Evolutionary conservation across 148 eudicot species (phyloP).

Genomic region (Rhododendron kiyosumense): DNA sequence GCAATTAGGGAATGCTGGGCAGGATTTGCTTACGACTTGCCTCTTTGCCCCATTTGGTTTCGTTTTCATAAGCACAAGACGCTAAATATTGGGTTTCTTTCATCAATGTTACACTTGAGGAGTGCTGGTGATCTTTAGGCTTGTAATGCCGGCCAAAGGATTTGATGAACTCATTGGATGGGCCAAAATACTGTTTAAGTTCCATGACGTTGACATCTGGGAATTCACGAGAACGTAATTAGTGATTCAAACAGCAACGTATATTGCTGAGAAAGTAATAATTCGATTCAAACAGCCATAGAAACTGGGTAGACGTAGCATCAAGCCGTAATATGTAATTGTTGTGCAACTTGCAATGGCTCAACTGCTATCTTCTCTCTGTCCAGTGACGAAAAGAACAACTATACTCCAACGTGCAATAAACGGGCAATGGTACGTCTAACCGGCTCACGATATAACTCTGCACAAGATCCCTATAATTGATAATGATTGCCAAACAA

Average conservation of each 20-base stretch:
- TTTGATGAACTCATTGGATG: slow-evolving; percentile 41
- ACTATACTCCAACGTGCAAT: too few species aligned
- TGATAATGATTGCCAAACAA: too few species aligned
- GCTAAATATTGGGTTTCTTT: slow-evolving; percentile 42
- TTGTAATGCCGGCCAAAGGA: slow-evolving; percentile 16
- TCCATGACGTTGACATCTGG: slow-evolving; percentile 26
- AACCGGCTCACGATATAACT: too few species aligned
- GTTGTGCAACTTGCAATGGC: background rate
- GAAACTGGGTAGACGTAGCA: background rate
- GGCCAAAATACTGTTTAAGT: slow-evolving; percentile 30
- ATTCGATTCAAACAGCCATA: background rate
- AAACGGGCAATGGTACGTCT: too few species aligned
- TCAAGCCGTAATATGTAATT: background rate
- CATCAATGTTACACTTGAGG: background rate
- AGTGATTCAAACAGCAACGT: background rate
- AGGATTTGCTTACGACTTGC: slow-evolving; percentile 12
- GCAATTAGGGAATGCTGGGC: background rate
- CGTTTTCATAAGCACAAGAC: slow-evolving; percentile 42
- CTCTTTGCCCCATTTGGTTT: slow-evolving; percentile 68
- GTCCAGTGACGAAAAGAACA: too few species aligned
- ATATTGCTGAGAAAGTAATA: background rate
- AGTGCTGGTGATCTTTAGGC: background rate
- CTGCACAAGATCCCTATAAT: too few species aligned
- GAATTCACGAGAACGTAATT: background rate
- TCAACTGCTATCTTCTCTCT: too few species aligned